phyloP scores from a whole-genome alignment of 148 eudicot species.

The Amaranthus hypochondriacus region DNA sequence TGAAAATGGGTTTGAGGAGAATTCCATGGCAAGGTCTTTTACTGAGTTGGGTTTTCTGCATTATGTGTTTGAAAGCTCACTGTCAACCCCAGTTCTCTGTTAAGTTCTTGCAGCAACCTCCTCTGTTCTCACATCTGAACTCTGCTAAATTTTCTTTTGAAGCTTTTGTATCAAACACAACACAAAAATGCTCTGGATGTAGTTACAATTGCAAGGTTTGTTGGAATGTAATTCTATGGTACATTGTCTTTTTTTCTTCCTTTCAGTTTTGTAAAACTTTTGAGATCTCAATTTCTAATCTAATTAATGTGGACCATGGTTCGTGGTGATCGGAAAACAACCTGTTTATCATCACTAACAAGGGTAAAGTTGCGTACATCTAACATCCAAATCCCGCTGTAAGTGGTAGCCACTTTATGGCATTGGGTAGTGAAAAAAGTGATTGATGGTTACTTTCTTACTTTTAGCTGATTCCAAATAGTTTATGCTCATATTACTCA shows the following conservation, averaged over 20 bases:
- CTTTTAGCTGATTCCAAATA: too few species aligned
- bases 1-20: constrained; percentile 42
- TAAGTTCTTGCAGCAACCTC: constrained; percentile 58
- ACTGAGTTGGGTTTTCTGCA: constrained; percentile 44
- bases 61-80: constrained; percentile 32
- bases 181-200: constrained; percentile 40
- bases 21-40: constrained; percentile 35
- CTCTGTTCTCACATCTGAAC: constrained; percentile 40
- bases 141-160: constrained; percentile 63
- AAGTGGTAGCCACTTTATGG: too few species aligned
- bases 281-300: too few species aligned
- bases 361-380: too few species aligned
- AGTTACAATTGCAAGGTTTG: constrained; percentile 73
- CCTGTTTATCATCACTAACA: too few species aligned
- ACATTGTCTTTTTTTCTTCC: background rate
- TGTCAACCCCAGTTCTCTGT: constrained; percentile 50
- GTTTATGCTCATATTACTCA: too few species aligned
- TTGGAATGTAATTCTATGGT: background rate
- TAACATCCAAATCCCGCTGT: too few species aligned
- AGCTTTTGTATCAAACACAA: constrained; percentile 40
- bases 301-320: too few species aligned
- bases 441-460: too few species aligned
- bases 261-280: too few species aligned
- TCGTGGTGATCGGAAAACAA: too few species aligned
- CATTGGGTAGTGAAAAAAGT: too few species aligned